phyloP scores from a whole-genome alignment of 1,284 basidiomycete genomes.

The Sporisorium scitamineum region DNA sequence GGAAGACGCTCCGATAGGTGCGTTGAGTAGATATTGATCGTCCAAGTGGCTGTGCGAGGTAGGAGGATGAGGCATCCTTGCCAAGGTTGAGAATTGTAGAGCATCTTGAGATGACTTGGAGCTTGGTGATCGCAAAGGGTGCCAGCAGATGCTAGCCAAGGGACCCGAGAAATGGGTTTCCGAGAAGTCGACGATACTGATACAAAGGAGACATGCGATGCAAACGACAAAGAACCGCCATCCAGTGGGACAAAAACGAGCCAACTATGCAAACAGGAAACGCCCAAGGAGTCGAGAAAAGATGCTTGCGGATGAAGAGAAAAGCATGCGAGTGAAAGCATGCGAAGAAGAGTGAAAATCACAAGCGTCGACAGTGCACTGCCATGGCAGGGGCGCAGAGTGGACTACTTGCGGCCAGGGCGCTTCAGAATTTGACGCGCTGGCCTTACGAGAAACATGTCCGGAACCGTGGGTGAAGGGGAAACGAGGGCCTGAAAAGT shows the following conservation, averaged over 20 bases:
- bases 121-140: neutral
- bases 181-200: slow-evolving; percentile 10
- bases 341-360: slow-evolving; percentile 1
- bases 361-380: slow-evolving; percentile 14
- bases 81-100: neutral
- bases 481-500: neutral
- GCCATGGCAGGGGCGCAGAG: neutral
- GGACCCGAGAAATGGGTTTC: neutral
- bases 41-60: neutral
- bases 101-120: neutral
- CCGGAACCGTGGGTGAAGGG: neutral
- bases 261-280: neutral
- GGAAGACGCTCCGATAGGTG: neutral
- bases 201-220: slow-evolving; percentile 36
- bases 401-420: slow-evolving; percentile 39
- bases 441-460: slow-evolving; percentile 15
- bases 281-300: neutral
- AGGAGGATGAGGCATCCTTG: neutral
- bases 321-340: neutral
- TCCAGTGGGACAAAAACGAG: slow-evolving; percentile 17
- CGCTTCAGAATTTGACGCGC: slow-evolving; percentile 58
- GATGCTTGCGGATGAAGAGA: neutral
- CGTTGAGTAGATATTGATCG: neutral
- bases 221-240: slow-evolving; percentile 20
- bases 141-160: slow-evolving; percentile 6